A percentile compares a stretch with the other conserved stretches of the same genome.
Evolutionary conservation across 257 asterid genomes (phyloP).

Genomic region (Solanum bulbocastanum): DNA sequence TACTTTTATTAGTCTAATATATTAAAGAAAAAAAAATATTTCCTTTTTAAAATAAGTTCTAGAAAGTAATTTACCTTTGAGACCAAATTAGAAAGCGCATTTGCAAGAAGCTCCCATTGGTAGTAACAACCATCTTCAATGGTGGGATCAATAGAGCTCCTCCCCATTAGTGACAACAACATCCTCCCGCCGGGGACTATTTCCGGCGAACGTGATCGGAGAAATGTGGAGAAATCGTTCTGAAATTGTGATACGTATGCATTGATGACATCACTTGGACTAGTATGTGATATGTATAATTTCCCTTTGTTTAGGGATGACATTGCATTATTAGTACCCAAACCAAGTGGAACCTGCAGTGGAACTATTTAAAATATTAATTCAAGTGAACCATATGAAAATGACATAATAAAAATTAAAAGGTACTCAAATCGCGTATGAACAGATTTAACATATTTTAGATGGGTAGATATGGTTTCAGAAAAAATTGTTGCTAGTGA

Average conservation of each 20-base stretch:
- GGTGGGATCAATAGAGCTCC: conserved; percentile 33
- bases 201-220: conserved; percentile 51
- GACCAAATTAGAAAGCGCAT: conserved; percentile 43
- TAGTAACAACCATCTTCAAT: conserved; percentile 32
- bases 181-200: conserved; percentile 46
- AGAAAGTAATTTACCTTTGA: conserved; percentile 22
- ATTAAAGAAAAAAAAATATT: neutral
- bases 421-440: neutral
- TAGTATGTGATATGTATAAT: conserved; percentile 49
- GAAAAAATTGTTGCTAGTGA: too few relatives aligned
- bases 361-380: too few relatives aligned
- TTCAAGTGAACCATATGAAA: too few relatives aligned
- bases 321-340: neutral
- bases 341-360: conserved; percentile 29
- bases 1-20: neutral
- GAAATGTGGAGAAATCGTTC: conserved; percentile 33
- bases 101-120: conserved; percentile 62
- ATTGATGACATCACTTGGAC: conserved; percentile 21
- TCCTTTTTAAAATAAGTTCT: neutral
- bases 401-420: neutral
- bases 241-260: conserved; percentile 45
- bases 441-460: too few relatives aligned
- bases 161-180: conserved; percentile 52
- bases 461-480: too few relatives aligned
- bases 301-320: conserved; percentile 47